These are phyloP conservation scores for Trametes elegans DNA, from an alignment of 768 basidiomycete genomes.

Conservation along the genomic window DNA sequence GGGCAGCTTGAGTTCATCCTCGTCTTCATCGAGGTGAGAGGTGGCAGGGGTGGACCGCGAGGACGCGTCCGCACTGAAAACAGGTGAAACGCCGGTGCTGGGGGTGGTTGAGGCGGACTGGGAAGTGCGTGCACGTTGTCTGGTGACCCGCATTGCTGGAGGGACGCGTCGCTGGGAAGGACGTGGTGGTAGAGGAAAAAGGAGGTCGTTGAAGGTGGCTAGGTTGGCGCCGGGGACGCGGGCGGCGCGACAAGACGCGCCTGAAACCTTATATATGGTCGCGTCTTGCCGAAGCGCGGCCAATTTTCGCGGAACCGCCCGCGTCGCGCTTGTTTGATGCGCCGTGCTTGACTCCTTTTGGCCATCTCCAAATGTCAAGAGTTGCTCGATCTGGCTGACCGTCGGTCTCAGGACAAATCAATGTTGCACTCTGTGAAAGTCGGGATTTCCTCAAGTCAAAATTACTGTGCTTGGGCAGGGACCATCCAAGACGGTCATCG, in stretches of 20 bases:
- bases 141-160: slow-evolving; percentile 25
- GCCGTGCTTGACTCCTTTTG: background rate
- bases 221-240: slow-evolving; percentile 18
- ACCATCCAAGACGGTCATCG: no score
- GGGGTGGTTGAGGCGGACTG: slow-evolving; percentile 35
- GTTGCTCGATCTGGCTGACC: background rate
- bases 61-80: slow-evolving; percentile 48
- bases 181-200: background rate
- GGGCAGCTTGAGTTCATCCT: background rate
- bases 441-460: no score
- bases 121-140: slow-evolving; percentile 26
- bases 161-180: background rate
- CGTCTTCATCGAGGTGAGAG: slow-evolving; percentile 36
- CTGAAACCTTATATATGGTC: slow-evolving; percentile 30
- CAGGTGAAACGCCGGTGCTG: slow-evolving; percentile 46
- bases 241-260: slow-evolving; percentile 24
- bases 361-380: background rate
- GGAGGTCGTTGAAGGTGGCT: slow-evolving; percentile 8
- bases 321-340: background rate
- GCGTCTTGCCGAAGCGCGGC: slow-evolving; percentile 17
- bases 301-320: slow-evolving; percentile 8
- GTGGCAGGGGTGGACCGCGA: slow-evolving; percentile 51
- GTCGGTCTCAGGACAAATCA: no score
- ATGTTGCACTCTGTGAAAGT: no score
- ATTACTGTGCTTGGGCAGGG: background rate